Evolutionary conservation across 2,329 filamentous ascomycete species (phyloP), one percentile per base, ranked within the genome.

Genomic region (Pseudogymnoascus sp.): DNA sequence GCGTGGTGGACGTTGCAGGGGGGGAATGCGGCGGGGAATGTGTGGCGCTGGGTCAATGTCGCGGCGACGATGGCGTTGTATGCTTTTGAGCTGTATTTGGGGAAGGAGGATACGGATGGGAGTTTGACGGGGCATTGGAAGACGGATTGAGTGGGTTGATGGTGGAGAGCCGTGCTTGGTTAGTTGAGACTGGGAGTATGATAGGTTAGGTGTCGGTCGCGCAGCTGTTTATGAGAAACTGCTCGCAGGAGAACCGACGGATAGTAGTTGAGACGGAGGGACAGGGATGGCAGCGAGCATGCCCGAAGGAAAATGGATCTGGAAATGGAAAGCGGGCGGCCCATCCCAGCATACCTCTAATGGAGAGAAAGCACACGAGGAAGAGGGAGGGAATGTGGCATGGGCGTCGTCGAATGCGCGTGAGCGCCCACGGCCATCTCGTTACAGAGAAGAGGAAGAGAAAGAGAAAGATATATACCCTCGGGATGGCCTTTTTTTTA

Each of bases 21-120:
- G 14, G 91, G 89, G 5, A 90, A 92, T 69, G 80, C 87, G 3
- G 92, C 91, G 11, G 91, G 92, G 16, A 96, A 95, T 72, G 83
- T 90, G 16, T 96, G 91, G 90, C 84, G 93, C 62, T 98, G 95
- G 95, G 84, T 95, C 69, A 99, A 99, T 70, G 82, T 98, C 43
- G 90, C 88, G 5, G 86, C 88, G 60, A 97, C 93, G 0, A 96
- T 98, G 89, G 83, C 84, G 6, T 78, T 98, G 14, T 99, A 99
- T 73, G 89, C 91, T 3, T 82, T 98, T 46, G 95, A 99, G 76
- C 79, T 98, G 62, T 93, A 93, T 72, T 83, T 98, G 10, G 90
- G 91, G 22, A 89, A 89, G 67, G 89, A 90, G 62, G 90, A 96
- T 71, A 84, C 90, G 59, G 90, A 96, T 70, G 82, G 84, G 33